Evolutionary conservation across 495 filamentous ascomycete genomes (phyloP), one percentile per base, ranked within the genome.

Genomic region (Stereocaulon alpinum): DNA sequence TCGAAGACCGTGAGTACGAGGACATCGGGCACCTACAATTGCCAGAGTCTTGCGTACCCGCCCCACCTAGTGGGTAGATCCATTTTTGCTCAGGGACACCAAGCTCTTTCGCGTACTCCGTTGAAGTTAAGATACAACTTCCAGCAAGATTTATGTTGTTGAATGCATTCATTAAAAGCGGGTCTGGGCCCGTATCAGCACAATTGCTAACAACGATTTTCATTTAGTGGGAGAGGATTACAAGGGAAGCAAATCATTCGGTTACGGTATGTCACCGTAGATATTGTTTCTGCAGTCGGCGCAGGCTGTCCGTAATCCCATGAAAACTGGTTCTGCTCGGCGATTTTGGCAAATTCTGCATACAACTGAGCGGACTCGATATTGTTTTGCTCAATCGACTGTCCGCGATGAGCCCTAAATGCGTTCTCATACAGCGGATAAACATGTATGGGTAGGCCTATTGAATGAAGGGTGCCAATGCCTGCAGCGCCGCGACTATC

Each of bases 121-220:
- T 72, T 0, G 77, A 76, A 0, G 79, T 83, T 17, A 83, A 48
- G 12, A 83, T 68, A 61, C 74, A 79, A 30, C 78, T 77, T 10
- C 70, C 76, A 14, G 77, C 72, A 14, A 82, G 68, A 52, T 83
- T 83, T 59, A 83, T 73, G 17, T 71, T 78, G 63, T 83, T 82
- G 70, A 82, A 82, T 30, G 80, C 79, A 65, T 83, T 83, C 80
- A 82, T 82, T 40, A 82, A 64, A 15, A 83, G 71, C 6, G 80
- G 78, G 71, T 83, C 80, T 83, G 55, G n/a, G 2, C 40, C 22
- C 15, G 1, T 14, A 42, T 51, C 29, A 59, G 56, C 14, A 59
- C 11, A 56, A 77, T 74, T 27, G 57, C 37, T 11, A 5, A 32
- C 3, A 3, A 37, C 1, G 34, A 10, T 12, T 9, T 37, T 10